phyloP scores from a whole-genome alignment of 768 basidiomycete species.

The Tephrocybe rancida region DNA sequence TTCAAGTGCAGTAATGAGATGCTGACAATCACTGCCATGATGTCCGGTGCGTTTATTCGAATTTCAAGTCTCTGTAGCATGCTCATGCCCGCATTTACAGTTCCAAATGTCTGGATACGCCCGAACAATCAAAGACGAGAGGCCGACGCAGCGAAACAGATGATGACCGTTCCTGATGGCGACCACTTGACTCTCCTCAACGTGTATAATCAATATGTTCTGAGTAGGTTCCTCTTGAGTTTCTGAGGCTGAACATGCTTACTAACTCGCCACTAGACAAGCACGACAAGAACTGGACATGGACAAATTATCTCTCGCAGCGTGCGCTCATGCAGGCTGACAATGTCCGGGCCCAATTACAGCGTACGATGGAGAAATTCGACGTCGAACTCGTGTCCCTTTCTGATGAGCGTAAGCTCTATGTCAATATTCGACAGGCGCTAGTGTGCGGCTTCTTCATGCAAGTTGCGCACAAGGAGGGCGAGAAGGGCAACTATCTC shows the following conservation, averaged over 20 bases:
- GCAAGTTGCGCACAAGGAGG: constrained; percentile 96
- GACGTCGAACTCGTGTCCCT: constrained; percentile 77
- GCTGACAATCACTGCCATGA: constrained; percentile 93
- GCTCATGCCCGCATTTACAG: too few relatives aligned
- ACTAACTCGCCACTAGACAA: constrained; percentile 48
- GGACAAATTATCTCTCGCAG: constrained; percentile 84
- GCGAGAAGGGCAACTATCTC: constrained; percentile 83
- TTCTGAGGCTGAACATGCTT: not conserved
- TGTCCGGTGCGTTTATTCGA: constrained; percentile 86
- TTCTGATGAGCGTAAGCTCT: constrained; percentile 70
- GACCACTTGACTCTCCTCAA: constrained; percentile 95
- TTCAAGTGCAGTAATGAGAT: constrained; percentile 97
- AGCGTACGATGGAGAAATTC: constrained; percentile 89
- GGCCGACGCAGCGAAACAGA: constrained; percentile 89
- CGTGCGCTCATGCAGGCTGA: constrained; percentile 89
- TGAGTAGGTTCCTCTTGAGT: constrained; percentile 53
- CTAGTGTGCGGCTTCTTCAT: constrained; percentile 96
- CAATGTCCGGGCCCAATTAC: constrained; percentile 88
- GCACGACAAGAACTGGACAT: constrained; percentile 86
- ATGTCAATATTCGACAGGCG: constrained; percentile 75
- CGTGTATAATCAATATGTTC: constrained; percentile 90
- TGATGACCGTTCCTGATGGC: constrained; percentile 90
- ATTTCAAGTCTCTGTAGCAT: too few relatives aligned
- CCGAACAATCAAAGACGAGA: constrained; percentile 87
- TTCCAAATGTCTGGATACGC: constrained; percentile 94